These are phyloP conservation scores for Rheum nobile DNA, from an alignment of 148 eudicot species.

Conservation along the genomic window DNA sequence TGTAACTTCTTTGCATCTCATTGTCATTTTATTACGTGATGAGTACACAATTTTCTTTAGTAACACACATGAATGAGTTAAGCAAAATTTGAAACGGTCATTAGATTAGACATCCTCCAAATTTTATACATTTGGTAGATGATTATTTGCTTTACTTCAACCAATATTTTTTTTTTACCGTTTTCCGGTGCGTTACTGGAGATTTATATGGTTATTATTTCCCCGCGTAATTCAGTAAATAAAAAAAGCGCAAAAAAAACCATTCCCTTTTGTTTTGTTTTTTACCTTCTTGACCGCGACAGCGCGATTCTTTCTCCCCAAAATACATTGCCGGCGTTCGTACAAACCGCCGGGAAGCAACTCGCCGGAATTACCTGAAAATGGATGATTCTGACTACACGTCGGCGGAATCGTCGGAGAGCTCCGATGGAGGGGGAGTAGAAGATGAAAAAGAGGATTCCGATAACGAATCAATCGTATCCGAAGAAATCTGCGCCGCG, in stretches of 20 bases:
- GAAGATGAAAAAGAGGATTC: neutral
- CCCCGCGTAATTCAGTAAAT: neutral
- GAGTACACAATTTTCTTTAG: too few relatives aligned
- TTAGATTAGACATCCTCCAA: neutral
- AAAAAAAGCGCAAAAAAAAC: neutral
- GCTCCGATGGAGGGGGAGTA: neutral
- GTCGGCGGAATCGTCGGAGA: neutral
- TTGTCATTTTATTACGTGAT: too few relatives aligned
- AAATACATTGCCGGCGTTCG: neutral
- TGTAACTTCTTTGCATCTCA: too few relatives aligned
- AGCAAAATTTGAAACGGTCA: neutral
- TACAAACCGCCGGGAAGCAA: neutral
- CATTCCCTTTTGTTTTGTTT: neutral
- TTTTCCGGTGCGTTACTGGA: neutral
- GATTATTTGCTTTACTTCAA: neutral
- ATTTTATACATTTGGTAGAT: neutral
- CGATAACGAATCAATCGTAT: neutral
- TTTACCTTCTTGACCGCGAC: neutral
- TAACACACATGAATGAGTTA: too few relatives aligned
- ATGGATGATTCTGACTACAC: slow-evolving; percentile 1
- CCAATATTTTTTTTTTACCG: too few relatives aligned
- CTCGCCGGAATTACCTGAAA: neutral
- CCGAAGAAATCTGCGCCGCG: neutral
- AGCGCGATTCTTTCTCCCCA: neutral
- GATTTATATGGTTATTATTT: neutral